Conservation (phyloP, 805 yeast species). For the Pichia nanzhaoensis region DNA sequence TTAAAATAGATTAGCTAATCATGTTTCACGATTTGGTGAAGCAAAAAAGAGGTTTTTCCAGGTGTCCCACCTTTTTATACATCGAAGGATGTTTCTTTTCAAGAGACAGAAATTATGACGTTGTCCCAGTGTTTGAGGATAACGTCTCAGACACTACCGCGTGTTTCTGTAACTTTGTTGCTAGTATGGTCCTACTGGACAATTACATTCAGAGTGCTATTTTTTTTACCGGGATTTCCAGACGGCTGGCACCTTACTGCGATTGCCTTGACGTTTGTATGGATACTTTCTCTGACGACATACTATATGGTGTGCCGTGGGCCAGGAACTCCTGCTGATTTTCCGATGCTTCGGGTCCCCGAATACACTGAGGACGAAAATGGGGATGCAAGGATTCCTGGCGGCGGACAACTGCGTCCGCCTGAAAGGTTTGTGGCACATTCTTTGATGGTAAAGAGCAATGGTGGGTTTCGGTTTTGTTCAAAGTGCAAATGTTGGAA, state of each 20-base stretch:
- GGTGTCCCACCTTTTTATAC: too few species aligned
- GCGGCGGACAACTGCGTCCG: slow-evolving; percentile 25
- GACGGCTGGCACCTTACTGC: slow-evolving; percentile 16
- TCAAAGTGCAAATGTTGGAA: slow-evolving; percentile 49
- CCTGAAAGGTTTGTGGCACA: slow-evolving; percentile 36
- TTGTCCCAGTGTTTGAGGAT: background rate
- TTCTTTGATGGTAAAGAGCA: slow-evolving; percentile 40
- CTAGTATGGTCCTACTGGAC: slow-evolving; percentile 45
- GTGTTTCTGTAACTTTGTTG: slow-evolving; percentile 35
- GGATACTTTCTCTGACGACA: slow-evolving; percentile 35
- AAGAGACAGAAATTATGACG: background rate
- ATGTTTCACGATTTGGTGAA: too few species aligned
- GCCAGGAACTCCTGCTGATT: slow-evolving; percentile 63
- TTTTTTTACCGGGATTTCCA: slow-evolving; percentile 16
- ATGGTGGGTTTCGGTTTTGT: slow-evolving; percentile 61
- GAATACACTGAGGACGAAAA: slow-evolving; percentile 17
- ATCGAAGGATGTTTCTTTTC: too few species aligned
- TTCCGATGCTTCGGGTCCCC: slow-evolving; percentile 32
- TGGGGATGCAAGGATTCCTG: background rate
- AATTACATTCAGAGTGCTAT: slow-evolving; percentile 26
- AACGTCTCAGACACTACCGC: slow-evolving; percentile 41
- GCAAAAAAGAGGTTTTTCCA: too few species aligned
- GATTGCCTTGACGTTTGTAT: background rate
- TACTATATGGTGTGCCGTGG: slow-evolving; percentile 49
- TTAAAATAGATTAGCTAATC: background rate